phyloP scores from a whole-genome alignment of 805 yeast genomes.

The Saccharomyces cerevisiae region DNA sequence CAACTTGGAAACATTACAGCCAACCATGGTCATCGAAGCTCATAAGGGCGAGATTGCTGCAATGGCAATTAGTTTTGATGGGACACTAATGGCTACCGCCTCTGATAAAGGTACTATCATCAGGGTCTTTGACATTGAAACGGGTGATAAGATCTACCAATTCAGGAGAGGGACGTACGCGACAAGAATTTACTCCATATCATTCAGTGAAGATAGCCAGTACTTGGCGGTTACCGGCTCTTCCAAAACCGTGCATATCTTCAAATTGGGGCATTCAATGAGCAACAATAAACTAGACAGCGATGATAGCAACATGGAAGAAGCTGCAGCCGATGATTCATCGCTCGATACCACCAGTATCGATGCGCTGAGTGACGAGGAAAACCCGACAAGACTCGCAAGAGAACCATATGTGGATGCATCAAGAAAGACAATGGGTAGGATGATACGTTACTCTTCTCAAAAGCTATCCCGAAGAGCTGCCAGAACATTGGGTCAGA shows the following conservation, averaged over 20 bases:
- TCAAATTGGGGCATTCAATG: conserved; percentile 43
- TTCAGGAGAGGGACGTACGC: conserved; percentile 76
- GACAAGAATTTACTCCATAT: conserved; percentile 66
- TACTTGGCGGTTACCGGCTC: conserved; percentile 78
- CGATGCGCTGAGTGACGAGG: conserved; percentile 1
- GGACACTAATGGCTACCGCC: conserved; percentile 61
- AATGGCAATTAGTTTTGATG: conserved; percentile 55
- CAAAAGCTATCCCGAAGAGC: conserved; percentile 71
- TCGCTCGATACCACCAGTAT: neutral
- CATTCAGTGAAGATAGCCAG: conserved; percentile 62
- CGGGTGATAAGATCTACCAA: conserved; percentile 57
- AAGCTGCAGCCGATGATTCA: conserved; percentile 17
- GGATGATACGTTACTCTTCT: conserved; percentile 69
- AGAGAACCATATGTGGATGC: conserved; percentile 64
- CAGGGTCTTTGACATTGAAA: conserved; percentile 55
- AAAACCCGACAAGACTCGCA: conserved; percentile 4
- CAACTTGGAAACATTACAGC: conserved; percentile 52
- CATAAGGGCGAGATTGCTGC: conserved; percentile 65
- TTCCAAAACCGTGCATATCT: conserved; percentile 88
- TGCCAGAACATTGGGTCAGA: conserved; percentile 84
- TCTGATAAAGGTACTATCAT: conserved; percentile 73
- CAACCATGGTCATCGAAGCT: conserved; percentile 62
- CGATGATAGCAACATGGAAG: conserved; percentile 35
- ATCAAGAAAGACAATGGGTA: conserved; percentile 61
- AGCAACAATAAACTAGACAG: conserved; percentile 11